phyloP scores from a whole-genome alignment of 768 basidiomycete species.

The Wakefieldia striispora region DNA sequence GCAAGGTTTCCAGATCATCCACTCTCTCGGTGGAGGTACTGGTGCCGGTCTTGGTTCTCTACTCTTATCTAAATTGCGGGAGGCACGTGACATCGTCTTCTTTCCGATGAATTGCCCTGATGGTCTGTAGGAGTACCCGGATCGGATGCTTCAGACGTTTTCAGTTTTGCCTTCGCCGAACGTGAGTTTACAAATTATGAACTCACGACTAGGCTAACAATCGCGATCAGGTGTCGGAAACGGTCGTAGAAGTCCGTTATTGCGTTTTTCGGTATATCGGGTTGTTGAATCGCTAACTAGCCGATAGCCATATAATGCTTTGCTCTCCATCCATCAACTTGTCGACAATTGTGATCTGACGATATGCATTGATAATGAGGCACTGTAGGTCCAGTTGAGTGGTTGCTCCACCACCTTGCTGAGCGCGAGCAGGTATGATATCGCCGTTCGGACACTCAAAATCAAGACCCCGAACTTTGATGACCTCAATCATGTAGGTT shows the following conservation, averaged over 20 bases:
- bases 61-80: conserved; percentile 76
- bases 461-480: conserved; percentile 60
- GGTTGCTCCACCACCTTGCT: background rate
- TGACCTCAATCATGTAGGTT: conserved; percentile 65
- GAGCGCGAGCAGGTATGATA: conserved; percentile 57
- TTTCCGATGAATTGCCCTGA: background rate
- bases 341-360: conserved; percentile 84
- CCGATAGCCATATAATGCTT: conserved; percentile 72
- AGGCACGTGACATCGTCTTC: conserved; percentile 42
- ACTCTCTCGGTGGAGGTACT: conserved; percentile 90
- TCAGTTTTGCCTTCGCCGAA: conserved; percentile 56
- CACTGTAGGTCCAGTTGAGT: conserved; percentile 48
- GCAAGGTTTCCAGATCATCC: conserved; percentile 88
- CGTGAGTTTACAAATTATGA: conserved; percentile 28
- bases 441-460: conserved; percentile 63
- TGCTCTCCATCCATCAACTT: conserved; percentile 86
- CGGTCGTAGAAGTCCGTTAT: conserved; percentile 48
- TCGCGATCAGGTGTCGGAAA: conserved; percentile 40
- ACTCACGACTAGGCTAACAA: conserved; percentile 11
- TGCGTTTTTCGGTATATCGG: background rate
- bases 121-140: conserved; percentile 52
- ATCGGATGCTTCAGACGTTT: conserved; percentile 52
- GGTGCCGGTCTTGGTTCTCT: conserved; percentile 84
- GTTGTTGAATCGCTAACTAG: conserved; percentile 17
- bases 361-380: conserved; percentile 86